Percentiles rank a stretch among this genome's conserved stretches.
These are phyloP conservation scores for Chaetomiaceae sp. DNA, from an alignment of 2,329 filamentous ascomycete species.

Conservation along the genomic window DNA sequence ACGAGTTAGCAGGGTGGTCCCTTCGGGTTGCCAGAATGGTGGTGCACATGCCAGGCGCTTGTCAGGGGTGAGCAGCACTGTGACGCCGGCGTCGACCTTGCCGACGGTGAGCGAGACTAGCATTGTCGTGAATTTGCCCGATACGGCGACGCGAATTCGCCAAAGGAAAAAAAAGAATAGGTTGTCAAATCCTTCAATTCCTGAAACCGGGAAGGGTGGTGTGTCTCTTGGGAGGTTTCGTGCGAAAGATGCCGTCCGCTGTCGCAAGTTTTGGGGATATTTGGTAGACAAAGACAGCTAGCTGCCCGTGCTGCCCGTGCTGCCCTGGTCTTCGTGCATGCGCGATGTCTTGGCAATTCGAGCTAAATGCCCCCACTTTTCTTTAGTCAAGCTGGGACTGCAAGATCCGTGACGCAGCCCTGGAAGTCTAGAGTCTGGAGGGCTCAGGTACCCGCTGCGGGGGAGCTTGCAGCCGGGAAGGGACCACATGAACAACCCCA, in stretches of 20 bases:
- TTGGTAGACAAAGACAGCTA: neutral
- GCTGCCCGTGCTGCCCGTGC: neutral
- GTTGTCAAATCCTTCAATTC: no score
- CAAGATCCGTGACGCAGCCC: constrained; percentile 9
- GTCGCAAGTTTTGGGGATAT: constrained; percentile 11
- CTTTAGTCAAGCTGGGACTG: neutral
- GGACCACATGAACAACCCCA: constrained; percentile 5
- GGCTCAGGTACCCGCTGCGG: constrained; percentile 15
- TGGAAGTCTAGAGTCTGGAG: no score
- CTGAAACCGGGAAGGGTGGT: neutral
- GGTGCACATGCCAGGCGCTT: constrained; percentile 71
- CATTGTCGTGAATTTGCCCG: constrained; percentile 53
- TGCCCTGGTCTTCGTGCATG: constrained; percentile 6
- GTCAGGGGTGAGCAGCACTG: constrained; percentile 92
- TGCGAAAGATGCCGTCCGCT: neutral
- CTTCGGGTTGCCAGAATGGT: neutral
- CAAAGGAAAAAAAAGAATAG: no score
- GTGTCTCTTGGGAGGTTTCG: neutral
- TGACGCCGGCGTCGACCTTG: constrained; percentile 98
- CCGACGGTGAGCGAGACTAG: constrained; percentile 96
- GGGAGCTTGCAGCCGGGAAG: neutral
- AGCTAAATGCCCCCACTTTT: neutral
- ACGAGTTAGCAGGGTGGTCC: constrained; percentile 22
- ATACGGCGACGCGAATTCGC: neutral
- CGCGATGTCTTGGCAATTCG: constrained; percentile 3